Percentiles rank a stretch among this genome's conserved stretches.
These are phyloP conservation scores for Penicillium crystallinum DNA, from an alignment of 495 filamentous ascomycete genomes.

Conservation along the genomic window DNA sequence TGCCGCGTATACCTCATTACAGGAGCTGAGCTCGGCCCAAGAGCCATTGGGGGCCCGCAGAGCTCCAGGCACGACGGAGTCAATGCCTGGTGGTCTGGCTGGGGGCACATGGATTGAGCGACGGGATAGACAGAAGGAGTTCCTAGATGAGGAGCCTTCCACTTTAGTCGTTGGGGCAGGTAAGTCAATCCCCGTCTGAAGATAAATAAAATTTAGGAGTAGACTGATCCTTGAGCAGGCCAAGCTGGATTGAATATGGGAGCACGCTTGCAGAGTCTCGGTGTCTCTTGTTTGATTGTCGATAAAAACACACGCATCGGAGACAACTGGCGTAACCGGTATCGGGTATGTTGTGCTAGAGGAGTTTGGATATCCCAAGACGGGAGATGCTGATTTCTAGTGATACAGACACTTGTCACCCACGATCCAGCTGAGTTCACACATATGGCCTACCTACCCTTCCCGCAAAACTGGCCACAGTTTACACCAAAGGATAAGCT, in stretches of 20 bases:
- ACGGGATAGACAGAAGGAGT: conserved; percentile 51
- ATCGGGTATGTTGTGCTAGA: conserved; percentile 26
- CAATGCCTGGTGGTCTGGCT: conserved; percentile 50
- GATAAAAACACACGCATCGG: conserved; percentile 63
- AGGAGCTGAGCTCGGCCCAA: conserved; percentile 45
- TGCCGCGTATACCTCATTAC: conserved; percentile 55
- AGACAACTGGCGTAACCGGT: conserved; percentile 72
- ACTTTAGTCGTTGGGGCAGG: conserved; percentile 63
- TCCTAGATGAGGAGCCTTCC: conserved; percentile 52
- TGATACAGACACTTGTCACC: conserved; percentile 20
- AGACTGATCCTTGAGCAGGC: conserved; percentile 22
- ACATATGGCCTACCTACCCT: conserved; percentile 68
- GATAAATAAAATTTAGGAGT: neutral
- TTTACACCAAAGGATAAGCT: conserved; percentile 79
- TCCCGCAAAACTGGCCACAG: conserved; percentile 61
- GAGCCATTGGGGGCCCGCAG: conserved; percentile 48
- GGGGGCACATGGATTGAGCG: conserved; percentile 67
- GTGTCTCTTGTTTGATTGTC: conserved; percentile 58
- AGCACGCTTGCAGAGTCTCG: conserved; percentile 65
- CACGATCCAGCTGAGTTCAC: conserved; percentile 71
- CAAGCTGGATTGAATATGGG: conserved; percentile 54
- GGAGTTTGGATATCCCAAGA: neutral
- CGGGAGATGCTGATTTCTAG: neutral
- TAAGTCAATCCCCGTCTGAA: conserved; percentile 15
- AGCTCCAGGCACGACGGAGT: conserved; percentile 50